Base-by-base conservation (phyloP, 306 rosid genomes). In the Begonia masoniana region DNA sequence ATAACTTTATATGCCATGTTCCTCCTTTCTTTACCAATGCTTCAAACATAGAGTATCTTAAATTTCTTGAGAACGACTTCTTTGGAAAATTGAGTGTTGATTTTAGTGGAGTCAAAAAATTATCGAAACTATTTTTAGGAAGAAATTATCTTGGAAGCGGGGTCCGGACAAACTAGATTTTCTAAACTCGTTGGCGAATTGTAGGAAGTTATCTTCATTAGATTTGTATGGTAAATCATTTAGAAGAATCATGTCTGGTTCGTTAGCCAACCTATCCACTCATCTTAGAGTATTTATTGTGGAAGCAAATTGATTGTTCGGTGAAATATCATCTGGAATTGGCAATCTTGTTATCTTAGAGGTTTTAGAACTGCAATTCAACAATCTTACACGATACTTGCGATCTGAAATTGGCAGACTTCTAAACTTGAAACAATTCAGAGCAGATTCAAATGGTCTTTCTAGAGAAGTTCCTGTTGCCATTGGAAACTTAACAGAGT, bases 381-480 rank as follows among this genome's bases (percentile, higher is more conserved):
- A 49, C 19, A 3, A 2, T 15, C 15, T 49, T 2, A 49, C 52
- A 1, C 4, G 52, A 12, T 1, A 9, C 19, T 7, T 49, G 2
- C 19, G 4, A 7, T n/a, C 13, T 49, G 52, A 49, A 12, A 15
- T 49, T 2, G 15, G 14, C 10, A 49, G 15, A 6, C 19, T 49
- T 9, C 15, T 9, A 15, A 15, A 12, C 15, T 15, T 49, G 15
- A 10, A 14, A 12, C 4, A n/a, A 4, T 15, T 74, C 24, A 56
- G 52, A 5, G 9, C 64, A 10, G 59, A 60, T n/a, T 7, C 52
- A 10, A 74, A 74, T 58, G 43, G 23, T 42, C 57, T 64, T 24
- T 64, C 62, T 0, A 61, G 69, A n/a, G 39, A 57, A 8, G 61
- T 74, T 43, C 71, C 71, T 2, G 0, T 7, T 21, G 7, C 68